phyloP scores from a whole-genome alignment of 306 rosid genomes.

The Gleditsia sinensis region DNA sequence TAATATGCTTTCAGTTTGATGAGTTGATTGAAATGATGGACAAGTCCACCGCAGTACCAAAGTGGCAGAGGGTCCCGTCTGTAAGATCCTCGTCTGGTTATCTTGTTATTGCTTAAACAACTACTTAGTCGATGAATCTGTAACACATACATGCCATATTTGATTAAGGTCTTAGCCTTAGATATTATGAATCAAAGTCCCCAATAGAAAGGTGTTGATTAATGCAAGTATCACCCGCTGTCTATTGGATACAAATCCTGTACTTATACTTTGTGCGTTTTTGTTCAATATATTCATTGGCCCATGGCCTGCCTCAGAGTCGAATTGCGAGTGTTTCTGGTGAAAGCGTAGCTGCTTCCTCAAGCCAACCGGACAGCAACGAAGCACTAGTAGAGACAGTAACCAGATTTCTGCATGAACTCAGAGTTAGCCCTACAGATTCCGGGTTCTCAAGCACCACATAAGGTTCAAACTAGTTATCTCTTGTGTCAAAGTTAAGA shows the following conservation, averaged over 20 bases:
- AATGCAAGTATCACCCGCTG: no score
- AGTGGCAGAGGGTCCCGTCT: conserved; percentile 22
- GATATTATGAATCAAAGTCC: no score
- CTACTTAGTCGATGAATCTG: neutral
- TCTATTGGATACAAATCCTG: neutral
- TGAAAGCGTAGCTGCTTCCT: neutral
- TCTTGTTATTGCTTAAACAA: neutral
- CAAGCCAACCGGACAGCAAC: conserved; percentile 21
- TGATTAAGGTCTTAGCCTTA: no score
- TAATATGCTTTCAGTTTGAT: conserved; percentile 38
- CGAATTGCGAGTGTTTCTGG: conserved; percentile 20
- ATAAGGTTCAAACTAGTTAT: neutral
- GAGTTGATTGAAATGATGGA: conserved; percentile 28
- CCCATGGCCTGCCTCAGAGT: conserved; percentile 4
- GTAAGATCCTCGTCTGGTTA: neutral
- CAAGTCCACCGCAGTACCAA: neutral
- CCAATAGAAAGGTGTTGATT: no score
- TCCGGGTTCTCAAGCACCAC: conserved; percentile 16
- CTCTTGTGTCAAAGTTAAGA: neutral
- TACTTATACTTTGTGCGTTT: neutral
- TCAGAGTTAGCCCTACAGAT: conserved; percentile 34
- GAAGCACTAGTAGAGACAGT: conserved; percentile 35
- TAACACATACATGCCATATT: no score
- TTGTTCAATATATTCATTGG: neutral
- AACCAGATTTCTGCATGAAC: conserved; percentile 40